phyloP scores from a whole-genome alignment of 2,329 filamentous ascomycete species.

The Canariomyces notabilis region DNA sequence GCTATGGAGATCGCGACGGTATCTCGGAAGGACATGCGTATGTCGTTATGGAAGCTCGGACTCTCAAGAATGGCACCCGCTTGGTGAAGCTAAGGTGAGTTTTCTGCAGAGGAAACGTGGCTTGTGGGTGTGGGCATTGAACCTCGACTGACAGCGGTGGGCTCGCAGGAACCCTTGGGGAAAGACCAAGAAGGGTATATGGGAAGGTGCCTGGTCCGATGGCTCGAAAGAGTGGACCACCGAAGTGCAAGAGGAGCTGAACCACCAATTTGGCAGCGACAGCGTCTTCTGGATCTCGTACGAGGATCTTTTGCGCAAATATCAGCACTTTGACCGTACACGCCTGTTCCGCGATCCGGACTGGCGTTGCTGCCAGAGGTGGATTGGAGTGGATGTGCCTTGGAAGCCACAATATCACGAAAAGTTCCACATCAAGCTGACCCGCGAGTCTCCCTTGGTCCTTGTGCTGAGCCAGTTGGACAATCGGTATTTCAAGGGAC shows the following conservation, averaged over 20 bases:
- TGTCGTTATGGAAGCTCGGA: slow-evolving; percentile 50
- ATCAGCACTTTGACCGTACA: slow-evolving; percentile 53
- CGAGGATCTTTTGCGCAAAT: slow-evolving; percentile 54
- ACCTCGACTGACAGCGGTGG: slow-evolving; percentile 21
- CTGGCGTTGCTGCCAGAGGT: slow-evolving; percentile 47
- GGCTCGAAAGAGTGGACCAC: slow-evolving; percentile 81
- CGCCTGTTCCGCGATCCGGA: slow-evolving; percentile 50
- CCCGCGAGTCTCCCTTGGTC: slow-evolving; percentile 46
- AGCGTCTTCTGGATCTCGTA: slow-evolving; percentile 61
- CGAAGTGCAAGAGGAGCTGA: slow-evolving; percentile 68
- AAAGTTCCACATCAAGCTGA: slow-evolving; percentile 49
- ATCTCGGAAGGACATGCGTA: slow-evolving; percentile 58
- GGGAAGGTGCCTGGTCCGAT: slow-evolving; percentile 75
- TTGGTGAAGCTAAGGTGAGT: slow-evolving; percentile 53
- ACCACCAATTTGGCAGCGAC: slow-evolving; percentile 72
- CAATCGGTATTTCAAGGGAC: slow-evolving; percentile 51
- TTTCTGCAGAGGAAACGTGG: slow-evolving; percentile 6
- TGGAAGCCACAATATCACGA: slow-evolving; percentile 54
- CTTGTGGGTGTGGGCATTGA: neutral
- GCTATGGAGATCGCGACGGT: slow-evolving; percentile 47
- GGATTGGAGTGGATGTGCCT: slow-evolving; percentile 42
- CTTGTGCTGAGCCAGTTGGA: slow-evolving; percentile 55
- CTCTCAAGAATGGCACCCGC: slow-evolving; percentile 55
- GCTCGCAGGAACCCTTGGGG: slow-evolving; percentile 66
- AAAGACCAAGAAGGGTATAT: slow-evolving; percentile 68